These are phyloP conservation scores for Pontederia crassipes DNA, from an alignment of 176 grass and related monocot species.

Conservation along the genomic window DNA sequence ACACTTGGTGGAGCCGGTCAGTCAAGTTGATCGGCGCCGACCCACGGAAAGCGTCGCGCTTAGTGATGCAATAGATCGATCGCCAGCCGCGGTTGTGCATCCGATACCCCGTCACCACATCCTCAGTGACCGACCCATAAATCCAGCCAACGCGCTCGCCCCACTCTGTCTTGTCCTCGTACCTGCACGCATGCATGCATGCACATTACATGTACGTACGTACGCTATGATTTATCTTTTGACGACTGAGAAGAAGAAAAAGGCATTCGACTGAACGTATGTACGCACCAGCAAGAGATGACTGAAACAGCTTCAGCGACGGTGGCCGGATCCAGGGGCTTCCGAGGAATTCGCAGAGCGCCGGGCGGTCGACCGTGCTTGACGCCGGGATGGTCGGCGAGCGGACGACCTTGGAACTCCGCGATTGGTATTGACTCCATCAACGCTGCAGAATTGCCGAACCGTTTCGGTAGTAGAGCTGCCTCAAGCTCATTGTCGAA, in stretches of 20 bases:
- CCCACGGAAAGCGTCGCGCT: slow-evolving; percentile 90
- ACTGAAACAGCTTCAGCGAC: slow-evolving; percentile 90
- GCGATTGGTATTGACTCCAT: slow-evolving; percentile 80
- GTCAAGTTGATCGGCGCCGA: slow-evolving; percentile 93
- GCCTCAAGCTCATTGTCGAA: slow-evolving; percentile 64
- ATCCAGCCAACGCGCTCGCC: slow-evolving; percentile 96
- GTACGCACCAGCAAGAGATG: slow-evolving; percentile 62
- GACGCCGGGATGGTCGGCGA: slow-evolving; percentile 72
- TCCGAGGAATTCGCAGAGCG: slow-evolving; percentile 50
- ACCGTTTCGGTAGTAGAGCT: slow-evolving; percentile 51
- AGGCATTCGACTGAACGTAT: neutral
- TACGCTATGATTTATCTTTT: neutral
- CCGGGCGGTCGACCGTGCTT: slow-evolving; percentile 58
- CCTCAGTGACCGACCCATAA: slow-evolving; percentile 91
- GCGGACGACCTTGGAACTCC: slow-evolving; percentile 78
- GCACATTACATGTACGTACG: neutral
- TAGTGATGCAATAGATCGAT: slow-evolving; percentile 83
- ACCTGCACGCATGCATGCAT: neutral
- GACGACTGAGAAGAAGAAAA: neutral
- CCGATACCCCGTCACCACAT: slow-evolving; percentile 88
- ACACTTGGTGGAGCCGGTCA: slow-evolving; percentile 79
- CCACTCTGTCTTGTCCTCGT: slow-evolving; percentile 99
- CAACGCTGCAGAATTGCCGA: slow-evolving; percentile 73
- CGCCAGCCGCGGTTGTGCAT: slow-evolving; percentile 99
- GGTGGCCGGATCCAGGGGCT: slow-evolving; percentile 58